Percentiles rank a stretch among this genome's conserved stretches.
Evolutionary conservation across 345 rosid species (phyloP).

Genomic region (Clausena lansium): DNA sequence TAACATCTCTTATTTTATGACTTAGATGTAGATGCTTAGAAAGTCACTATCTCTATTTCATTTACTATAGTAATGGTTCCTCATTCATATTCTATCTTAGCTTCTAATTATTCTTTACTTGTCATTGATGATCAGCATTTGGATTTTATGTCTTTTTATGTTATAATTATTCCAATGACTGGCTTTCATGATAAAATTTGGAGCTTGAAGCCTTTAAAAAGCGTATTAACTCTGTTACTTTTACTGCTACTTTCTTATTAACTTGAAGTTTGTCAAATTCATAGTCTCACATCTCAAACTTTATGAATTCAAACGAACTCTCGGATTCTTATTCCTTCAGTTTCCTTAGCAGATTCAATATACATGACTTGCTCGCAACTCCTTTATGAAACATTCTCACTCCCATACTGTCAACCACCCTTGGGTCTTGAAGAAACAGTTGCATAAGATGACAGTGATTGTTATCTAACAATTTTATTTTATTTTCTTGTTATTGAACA

Average conservation of each 20-base stretch:
- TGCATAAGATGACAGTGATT: too few species aligned
- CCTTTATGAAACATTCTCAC: too few species aligned
- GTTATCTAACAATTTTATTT: too few species aligned
- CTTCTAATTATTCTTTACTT: not conserved
- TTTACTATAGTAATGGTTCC: not conserved
- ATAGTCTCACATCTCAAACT: not conserved
- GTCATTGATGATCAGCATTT: not conserved
- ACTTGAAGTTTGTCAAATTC: not conserved
- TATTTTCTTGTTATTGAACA: too few species aligned
- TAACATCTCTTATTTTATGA: conserved; percentile 16
- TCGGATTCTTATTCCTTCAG: too few species aligned
- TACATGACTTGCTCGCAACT: too few species aligned
- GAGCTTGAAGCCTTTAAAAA: not conserved
- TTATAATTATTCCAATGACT: not conserved
- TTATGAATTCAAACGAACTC: too few species aligned
- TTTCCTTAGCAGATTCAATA: too few species aligned
- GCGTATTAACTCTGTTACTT: not conserved
- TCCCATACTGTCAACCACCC: too few species aligned
- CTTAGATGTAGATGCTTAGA: not conserved
- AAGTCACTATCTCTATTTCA: not conserved
- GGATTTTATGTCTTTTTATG: not conserved
- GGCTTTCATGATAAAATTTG: not conserved
- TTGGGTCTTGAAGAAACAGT: too few species aligned
- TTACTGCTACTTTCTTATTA: not conserved
- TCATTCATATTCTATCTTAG: not conserved